Base-by-base conservation (phyloP, 208 protist species). In the Acanthamoeba quina region DNA sequence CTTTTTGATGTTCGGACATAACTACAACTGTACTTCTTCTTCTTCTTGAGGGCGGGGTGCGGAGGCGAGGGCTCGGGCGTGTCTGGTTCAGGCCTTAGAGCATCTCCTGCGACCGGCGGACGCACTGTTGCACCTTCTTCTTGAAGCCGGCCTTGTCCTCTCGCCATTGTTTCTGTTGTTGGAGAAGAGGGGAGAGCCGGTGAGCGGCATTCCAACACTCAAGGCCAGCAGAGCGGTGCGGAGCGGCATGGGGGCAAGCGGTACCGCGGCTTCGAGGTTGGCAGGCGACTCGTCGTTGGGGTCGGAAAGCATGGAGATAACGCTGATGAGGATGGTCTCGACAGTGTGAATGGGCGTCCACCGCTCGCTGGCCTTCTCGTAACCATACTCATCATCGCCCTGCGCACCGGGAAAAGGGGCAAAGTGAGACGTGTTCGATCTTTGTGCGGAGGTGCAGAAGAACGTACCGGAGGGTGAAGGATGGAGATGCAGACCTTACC, bases 241-340 rank as follows among this genome's bases (percentile, higher is more conserved):
- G 15, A 29, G 58, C 0, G 11, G 17, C n/a, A 2, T 95, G 47
- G 37, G 58, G 10, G 70, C 29, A 76, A n/a, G 94, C 56, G 93
- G 58, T 89, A 98, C 96, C 7, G 98, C 97, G 52, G 98, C 98
- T 82, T 99, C 98, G 9, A 98, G 66, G 82, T 99, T 99, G 26
- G 98, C 98, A 26, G 98, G 98, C 31, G 96, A 98, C 64, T 98
- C 97, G 76, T 98, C 97, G 94, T 98, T 98, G 66, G 98, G 98
- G 78, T 97, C 95, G 64, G 94, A 95, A 4, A 99, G 94, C 95
- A 99, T 98, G 31, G 97, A 98, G 31, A 98, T 96, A 21, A 99
- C 97, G 83, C 89, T 96, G 9, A 99, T 58, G 13, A 99, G 54
- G 88, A 99, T 98, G 41, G 95, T 97, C 49, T 97, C 96, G 3